Evolutionary conservation across 148 eudicot species (phyloP).

Genomic region (Beta vulgaris): DNA sequence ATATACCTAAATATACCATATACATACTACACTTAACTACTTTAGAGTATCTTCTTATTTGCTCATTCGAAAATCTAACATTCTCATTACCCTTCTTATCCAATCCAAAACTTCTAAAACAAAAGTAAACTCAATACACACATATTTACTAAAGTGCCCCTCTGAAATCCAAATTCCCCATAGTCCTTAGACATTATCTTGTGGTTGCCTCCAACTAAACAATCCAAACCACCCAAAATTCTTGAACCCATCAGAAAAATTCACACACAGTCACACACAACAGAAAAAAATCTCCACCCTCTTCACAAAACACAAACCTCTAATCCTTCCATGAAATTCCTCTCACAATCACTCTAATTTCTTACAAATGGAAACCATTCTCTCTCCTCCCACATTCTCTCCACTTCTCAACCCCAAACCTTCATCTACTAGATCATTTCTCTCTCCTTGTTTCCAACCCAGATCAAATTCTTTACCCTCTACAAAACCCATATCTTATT

Average conservation of each 20-base stretch:
- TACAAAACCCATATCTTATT: conserved; percentile 50
- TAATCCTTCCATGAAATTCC: conserved; percentile 23
- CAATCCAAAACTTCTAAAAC: too few species aligned
- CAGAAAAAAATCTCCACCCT: conserved; percentile 1
- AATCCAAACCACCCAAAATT: conserved; percentile 53
- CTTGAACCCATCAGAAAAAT: not conserved
- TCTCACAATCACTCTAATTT: conserved; percentile 22
- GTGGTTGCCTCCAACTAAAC: not conserved
- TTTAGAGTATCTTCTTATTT: too few species aligned
- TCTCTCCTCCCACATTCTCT: conserved; percentile 60
- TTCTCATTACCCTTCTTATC: too few species aligned
- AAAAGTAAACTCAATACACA: not conserved
- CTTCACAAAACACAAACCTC: not conserved
- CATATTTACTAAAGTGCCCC: not conserved
- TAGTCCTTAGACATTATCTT: conserved; percentile 23
- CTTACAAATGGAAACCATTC: conserved; percentile 75
- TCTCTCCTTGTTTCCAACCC: conserved; percentile 33
- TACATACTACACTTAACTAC: too few species aligned
- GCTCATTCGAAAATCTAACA: too few species aligned
- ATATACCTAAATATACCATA: too few species aligned
- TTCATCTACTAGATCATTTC: conserved; percentile 16
- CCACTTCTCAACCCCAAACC: conserved; percentile 50
- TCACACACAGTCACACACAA: not conserved
- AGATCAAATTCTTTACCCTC: conserved; percentile 30
- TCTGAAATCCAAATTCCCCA: not conserved